Conservation (phyloP, 257 asterid species). For the Solanum medicagineum region DNA sequence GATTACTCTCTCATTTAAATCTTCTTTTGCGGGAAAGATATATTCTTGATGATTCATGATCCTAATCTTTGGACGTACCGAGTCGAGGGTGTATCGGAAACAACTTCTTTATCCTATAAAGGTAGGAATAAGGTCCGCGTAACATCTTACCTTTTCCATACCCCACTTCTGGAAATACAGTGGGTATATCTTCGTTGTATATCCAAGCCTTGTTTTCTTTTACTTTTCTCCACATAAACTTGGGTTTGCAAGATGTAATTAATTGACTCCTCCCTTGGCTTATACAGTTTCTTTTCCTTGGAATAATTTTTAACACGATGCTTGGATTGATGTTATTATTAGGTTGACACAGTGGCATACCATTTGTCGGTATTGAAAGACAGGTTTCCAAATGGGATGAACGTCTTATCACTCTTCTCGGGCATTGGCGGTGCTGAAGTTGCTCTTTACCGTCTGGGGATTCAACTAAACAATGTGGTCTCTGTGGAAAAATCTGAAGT, state of each 20-base stretch:
- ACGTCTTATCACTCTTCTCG: not conserved
- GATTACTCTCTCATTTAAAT: not conserved
- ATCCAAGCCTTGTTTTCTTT: not conserved
- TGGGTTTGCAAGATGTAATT: not conserved
- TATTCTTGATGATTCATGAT: not conserved
- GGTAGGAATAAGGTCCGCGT: not conserved
- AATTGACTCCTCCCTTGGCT: not conserved
- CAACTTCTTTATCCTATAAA: not conserved
- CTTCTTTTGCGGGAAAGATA: not conserved
- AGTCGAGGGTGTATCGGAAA: not conserved
- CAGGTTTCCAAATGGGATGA: not conserved
- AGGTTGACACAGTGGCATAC: not conserved
- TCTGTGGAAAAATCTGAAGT: not conserved
- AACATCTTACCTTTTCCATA: not conserved
- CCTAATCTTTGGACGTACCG: not conserved
- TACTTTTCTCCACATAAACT: not conserved
- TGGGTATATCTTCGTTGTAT: not conserved
- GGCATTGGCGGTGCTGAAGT: not conserved
- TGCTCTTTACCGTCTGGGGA: not conserved
- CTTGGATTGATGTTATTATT: not conserved
- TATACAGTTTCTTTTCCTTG: not conserved
- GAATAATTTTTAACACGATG: not conserved
- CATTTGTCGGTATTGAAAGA: not conserved
- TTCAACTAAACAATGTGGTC: not conserved
- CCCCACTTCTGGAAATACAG: not conserved